Evolutionary conservation across 2,329 filamentous ascomycete genomes (phyloP).

Genomic region (Chaetomium strumarium): DNA sequence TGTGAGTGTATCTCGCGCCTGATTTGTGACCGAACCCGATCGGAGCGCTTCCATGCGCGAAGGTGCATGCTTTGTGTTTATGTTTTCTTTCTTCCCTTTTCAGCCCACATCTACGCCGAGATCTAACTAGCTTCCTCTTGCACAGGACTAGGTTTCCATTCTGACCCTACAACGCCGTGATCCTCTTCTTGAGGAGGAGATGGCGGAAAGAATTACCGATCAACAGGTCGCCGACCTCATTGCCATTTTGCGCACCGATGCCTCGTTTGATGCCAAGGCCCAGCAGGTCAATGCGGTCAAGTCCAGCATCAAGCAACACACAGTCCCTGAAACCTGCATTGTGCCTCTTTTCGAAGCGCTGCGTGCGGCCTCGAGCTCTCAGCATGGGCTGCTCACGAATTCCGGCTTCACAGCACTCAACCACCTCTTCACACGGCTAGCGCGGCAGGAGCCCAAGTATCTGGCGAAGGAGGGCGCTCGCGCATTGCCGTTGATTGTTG

Average conservation of each 20-base stretch:
- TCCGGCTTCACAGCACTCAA: slow-evolving; percentile 83
- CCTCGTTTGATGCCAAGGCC: slow-evolving; percentile 56
- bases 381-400: slow-evolving; percentile 70
- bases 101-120: not conserved
- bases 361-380: slow-evolving; percentile 66
- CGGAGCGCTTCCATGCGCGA: not conserved
- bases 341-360: slow-evolving; percentile 75
- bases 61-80: slow-evolving; percentile 6
- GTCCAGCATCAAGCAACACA: slow-evolving; percentile 86
- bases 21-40: not conserved
- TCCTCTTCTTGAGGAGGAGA: slow-evolving; percentile 18
- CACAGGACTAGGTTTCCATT: not conserved
- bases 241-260: slow-evolving; percentile 43
- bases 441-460: slow-evolving; percentile 74
- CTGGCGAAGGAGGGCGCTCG: slow-evolving; percentile 63
- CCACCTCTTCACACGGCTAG: slow-evolving; percentile 79
- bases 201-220: slow-evolving; percentile 33
- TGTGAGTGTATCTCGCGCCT: not conserved
- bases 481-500: slow-evolving; percentile 69
- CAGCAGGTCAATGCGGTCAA: slow-evolving; percentile 67
- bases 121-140: not conserved
- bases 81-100: slow-evolving; percentile 22
- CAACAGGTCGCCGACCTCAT: slow-evolving; percentile 38
- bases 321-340: slow-evolving; percentile 71
- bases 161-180: slow-evolving; percentile 7